Evolutionary conservation across 2,329 filamentous ascomycete species (phyloP).

Genomic region (Xylaria sp.): DNA sequence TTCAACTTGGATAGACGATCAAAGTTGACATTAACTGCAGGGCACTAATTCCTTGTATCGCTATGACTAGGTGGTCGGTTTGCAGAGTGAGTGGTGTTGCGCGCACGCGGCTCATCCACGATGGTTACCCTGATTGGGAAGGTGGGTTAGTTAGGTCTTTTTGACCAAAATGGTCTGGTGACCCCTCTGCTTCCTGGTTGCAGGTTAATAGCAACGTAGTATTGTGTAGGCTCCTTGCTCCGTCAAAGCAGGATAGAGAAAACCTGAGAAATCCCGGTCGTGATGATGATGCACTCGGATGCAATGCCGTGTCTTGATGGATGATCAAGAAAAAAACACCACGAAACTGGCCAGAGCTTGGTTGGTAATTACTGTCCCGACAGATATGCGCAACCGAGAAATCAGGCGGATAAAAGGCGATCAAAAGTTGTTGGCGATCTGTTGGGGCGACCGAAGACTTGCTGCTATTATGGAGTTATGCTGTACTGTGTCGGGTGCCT

Average conservation of each 20-base stretch:
- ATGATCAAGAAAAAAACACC: background rate
- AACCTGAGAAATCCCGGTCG: slow-evolving; percentile 21
- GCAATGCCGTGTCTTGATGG: slow-evolving; percentile 17
- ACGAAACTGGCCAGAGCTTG: slow-evolving; percentile 9
- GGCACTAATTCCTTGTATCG: slow-evolving; percentile 24
- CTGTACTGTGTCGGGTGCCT: slow-evolving; percentile 25
- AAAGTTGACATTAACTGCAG: slow-evolving; percentile 15
- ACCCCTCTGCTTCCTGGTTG: slow-evolving; percentile 41
- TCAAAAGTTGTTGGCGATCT: slow-evolving; percentile 34
- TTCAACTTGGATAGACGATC: slow-evolving; percentile 32
- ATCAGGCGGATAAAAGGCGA: slow-evolving; percentile 40
- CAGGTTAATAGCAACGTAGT: slow-evolving; percentile 44
- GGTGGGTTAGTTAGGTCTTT: slow-evolving; percentile 42
- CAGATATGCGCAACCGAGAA: slow-evolving; percentile 23
- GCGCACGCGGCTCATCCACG: slow-evolving; percentile 38
- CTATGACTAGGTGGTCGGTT: slow-evolving; percentile 16
- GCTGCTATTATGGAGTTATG: slow-evolving; percentile 25
- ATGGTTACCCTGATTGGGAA: slow-evolving; percentile 50
- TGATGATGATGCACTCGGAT: slow-evolving; percentile 32
- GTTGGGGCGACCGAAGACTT: slow-evolving; percentile 33
- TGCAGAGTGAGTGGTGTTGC: slow-evolving; percentile 30
- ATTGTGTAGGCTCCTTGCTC: slow-evolving; percentile 33
- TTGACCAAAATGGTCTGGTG: slow-evolving; percentile 46
- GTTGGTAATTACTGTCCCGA: slow-evolving; percentile 12
- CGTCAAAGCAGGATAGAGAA: slow-evolving; percentile 32